Evolutionary conservation across 306 rosid genomes (phyloP), one percentile per base, ranked within the genome.

Genomic region (Citrullus colocynthis): DNA sequence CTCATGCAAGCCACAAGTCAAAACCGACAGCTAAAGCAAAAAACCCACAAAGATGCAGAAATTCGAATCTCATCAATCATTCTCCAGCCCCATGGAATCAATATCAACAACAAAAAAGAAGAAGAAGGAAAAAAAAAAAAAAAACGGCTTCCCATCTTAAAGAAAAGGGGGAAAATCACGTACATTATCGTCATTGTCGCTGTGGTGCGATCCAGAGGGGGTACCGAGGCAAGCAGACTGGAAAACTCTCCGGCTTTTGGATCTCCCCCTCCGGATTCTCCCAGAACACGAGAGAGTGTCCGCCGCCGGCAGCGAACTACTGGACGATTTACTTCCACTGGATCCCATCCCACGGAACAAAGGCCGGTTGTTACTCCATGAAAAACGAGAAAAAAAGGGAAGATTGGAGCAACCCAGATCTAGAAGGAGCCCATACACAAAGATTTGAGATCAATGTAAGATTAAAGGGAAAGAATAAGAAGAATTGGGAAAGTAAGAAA

Each of bases 211-310:
- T 89, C 96, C 88, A 84, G 98, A 92, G 17, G 89, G 37, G 36
- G 86, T 82, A 83, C 94, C 88, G 3, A 94, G 84, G 83, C 98
- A 94, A 81, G 90, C 85, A 20, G 93, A 92, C 39, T 80, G 90
- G 78, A 90, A 88, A 48, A 91, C 86, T 78, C 88, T 75, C 52
- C 37, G 87, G 45, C 87, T 80, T 65, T 79, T 90, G 60, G 90
- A 86, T 87, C 93, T 88, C 76, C 81, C 78, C 81, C 89, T 84
- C 21, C 80, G 67, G 65, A 58, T 69, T 76, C 85, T 82, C 2
- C 88, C 86, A 10, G 85, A 49, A 30, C 82, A 37, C 8, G 88
- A 70, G 9, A 88, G 81, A 65, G 90, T 3, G 60, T 4, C 17
- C 42, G 42, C 21, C 66, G 78, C 3, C 76, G 77, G 60, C 66